Evolutionary conservation across 805 yeast species (phyloP).

Genomic region (Sungouiozyma intestinalis): DNA sequence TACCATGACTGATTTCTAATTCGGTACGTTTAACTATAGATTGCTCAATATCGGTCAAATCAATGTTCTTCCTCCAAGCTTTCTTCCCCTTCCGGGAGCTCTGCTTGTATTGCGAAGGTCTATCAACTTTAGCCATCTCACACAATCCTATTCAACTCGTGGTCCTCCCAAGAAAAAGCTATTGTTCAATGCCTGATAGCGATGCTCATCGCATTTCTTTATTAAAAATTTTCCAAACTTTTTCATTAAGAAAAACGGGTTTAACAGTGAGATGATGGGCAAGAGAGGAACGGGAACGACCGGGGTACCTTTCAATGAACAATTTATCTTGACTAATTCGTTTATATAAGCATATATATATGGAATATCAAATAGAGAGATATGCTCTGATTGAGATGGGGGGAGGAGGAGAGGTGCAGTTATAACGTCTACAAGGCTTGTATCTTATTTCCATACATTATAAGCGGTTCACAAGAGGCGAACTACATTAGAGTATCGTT

Average conservation of each 20-base stretch:
- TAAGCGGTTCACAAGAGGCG: too few species aligned
- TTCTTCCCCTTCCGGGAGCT: slow-evolving; percentile 85
- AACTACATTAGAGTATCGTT: too few species aligned
- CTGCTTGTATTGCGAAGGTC: slow-evolving; percentile 56
- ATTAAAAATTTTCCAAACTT: not conserved
- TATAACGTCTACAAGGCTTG: too few species aligned
- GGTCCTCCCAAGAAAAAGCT: too few species aligned
- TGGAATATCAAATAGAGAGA: not conserved
- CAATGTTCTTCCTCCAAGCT: slow-evolving; percentile 95
- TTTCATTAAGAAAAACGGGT: not conserved
- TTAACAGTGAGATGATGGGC: too few species aligned
- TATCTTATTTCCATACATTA: too few species aligned
- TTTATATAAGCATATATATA: not conserved
- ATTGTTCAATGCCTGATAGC: not conserved
- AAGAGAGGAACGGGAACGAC: too few species aligned
- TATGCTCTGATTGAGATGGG: not conserved
- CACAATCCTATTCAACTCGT: too few species aligned
- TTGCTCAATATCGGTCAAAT: slow-evolving; percentile 64
- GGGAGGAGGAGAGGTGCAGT: too few species aligned
- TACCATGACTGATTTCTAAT: slow-evolving; percentile 33
- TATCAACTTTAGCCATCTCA: slow-evolving; percentile 11
- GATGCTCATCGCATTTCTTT: not conserved
- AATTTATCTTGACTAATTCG: not conserved
- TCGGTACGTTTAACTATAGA: slow-evolving; percentile 64
- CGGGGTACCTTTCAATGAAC: too few species aligned